These are phyloP conservation scores for Pseudocercospora pini-densiflorae DNA, from an alignment of 2,329 filamentous ascomycete species.

Conservation along the genomic window DNA sequence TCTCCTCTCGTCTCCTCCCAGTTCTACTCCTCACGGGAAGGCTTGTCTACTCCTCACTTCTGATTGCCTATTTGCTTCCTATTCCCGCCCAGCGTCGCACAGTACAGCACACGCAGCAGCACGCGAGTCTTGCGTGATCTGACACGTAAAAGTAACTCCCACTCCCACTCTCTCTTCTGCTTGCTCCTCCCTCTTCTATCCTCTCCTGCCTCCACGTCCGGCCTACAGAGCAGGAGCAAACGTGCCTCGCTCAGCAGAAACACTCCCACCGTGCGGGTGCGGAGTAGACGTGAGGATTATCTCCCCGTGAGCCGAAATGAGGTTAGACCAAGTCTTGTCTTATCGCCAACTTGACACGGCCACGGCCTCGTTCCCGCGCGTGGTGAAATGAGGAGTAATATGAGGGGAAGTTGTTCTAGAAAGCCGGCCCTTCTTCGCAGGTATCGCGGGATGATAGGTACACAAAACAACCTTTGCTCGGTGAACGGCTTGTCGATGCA, in stretches of 20 bases:
- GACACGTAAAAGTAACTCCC: background rate
- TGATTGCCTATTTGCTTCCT: background rate
- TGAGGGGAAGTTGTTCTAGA: background rate
- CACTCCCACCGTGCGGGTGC: constrained; percentile 2
- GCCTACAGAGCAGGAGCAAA: no score
- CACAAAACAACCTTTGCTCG: background rate
- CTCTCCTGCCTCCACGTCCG: constrained; percentile 8
- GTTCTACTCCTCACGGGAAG: background rate
- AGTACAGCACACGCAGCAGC: background rate
- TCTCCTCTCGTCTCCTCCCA: background rate
- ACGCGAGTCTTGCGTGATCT: background rate
- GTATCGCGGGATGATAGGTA: constrained; percentile 6
- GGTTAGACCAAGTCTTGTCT: background rate
- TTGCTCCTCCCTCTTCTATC: background rate
- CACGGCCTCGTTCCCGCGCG: background rate
- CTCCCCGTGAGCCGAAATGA: background rate
- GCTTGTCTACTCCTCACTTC: background rate
- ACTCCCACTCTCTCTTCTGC: background rate
- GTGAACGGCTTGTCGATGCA: background rate
- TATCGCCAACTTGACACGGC: no score
- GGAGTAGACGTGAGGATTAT: background rate
- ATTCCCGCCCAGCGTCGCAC: background rate
- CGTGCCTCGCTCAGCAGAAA: no score
- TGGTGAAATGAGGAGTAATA: constrained; percentile 1
- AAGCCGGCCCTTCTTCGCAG: background rate